Conservation (phyloP, 805 yeast species). For the Saccharomycopsis schoenii region DNA sequence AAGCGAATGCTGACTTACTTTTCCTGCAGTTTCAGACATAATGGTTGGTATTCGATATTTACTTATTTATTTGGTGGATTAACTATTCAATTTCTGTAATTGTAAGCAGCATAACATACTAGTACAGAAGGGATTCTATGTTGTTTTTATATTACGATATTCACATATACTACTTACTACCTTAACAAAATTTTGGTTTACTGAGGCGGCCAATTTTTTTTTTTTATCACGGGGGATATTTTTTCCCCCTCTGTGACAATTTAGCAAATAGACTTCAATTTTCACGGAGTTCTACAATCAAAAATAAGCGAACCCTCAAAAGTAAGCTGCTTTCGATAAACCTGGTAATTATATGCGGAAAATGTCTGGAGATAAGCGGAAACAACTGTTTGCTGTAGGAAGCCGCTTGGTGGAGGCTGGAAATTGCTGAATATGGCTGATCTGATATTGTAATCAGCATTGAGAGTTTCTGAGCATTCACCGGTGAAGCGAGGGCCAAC, state of each 20-base stretch:
- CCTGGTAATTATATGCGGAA: too few species aligned
- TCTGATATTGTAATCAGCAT: background rate
- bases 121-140: too few species aligned
- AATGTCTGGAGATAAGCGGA: too few species aligned
- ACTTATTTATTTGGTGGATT: background rate
- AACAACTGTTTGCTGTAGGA: too few species aligned
- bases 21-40: conserved; percentile 10
- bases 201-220: background rate
- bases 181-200: too few species aligned
- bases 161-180: too few species aligned
- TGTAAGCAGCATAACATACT: background rate
- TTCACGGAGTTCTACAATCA: background rate
- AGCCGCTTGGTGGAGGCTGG: too few species aligned
- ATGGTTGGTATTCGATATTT: background rate
- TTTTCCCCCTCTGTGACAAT: too few species aligned
- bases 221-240: background rate
- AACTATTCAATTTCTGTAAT: background rate
- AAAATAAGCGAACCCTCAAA: background rate
- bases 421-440: background rate
- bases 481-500: too few species aligned
- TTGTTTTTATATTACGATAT: too few species aligned
- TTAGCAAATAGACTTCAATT: background rate
- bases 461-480: background rate
- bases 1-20: conserved; percentile 1
- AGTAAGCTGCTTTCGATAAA: too few species aligned